Evolutionary conservation across 805 yeast species (phyloP), one percentile per base, ranked within the genome.

Genomic region (Ogataea pilisensis): DNA sequence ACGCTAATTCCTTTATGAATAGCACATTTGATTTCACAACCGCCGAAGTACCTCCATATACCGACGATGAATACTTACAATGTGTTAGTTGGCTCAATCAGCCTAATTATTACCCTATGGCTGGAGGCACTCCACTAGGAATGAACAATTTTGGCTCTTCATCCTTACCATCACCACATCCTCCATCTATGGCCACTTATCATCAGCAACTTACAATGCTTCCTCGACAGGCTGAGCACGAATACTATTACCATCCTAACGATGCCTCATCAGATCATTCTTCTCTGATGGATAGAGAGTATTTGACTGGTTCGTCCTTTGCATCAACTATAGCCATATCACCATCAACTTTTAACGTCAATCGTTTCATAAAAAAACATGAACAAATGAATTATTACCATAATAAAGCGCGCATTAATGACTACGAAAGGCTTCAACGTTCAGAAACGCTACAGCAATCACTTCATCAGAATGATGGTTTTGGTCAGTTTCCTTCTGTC

Each of bases 401-500:
- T 20, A n/a, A 19, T 3, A 25, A 13, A 27, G 29, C 13, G 29
- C 29, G 29, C 29, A 14, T 9, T 9, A 27, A 27, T 28, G 38
- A n/a, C n/a, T n/a, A n/a, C n/a, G n/a, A n/a, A n/a, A n/a, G n/a
- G n/a, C n/a, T n/a, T n/a, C n/a, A n/a, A n/a, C n/a, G n/a, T 17
- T 9, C 17, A 13, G 6, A 24, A 24, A 7, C n/a, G n/a, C n/a
- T n/a, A n/a, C n/a, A n/a, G n/a, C n/a, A n/a, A n/a, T n/a, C n/a
- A n/a, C n/a, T n/a, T n/a, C n/a, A n/a, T n/a, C n/a, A 12, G 7
- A 2, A 16, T n/a, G 12, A 26, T 5, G 37, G 21, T 26, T 30
- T 31, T n/a, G 46, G 45, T 30, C 34, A 57, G 32, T 60, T 59
- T 42, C 65, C 64, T 5, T 57, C 63, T 5, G 61, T 59, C 8